These are phyloP conservation scores for Yamadazyma friedrichii DNA, from an alignment of 1,139 yeast species.

Conservation along the genomic window DNA sequence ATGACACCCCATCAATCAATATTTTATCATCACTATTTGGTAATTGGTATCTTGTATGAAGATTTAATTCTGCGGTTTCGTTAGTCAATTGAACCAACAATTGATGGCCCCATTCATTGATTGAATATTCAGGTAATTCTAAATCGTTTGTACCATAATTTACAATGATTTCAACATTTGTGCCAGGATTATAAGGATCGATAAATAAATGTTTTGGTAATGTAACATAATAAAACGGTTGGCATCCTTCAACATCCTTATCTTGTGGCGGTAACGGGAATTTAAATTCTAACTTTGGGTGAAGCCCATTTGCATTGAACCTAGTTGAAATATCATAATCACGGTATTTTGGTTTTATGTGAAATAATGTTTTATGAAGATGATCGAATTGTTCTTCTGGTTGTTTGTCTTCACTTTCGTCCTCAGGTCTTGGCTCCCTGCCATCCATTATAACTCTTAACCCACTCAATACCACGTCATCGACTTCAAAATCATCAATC, in stretches of 20 bases:
- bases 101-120: conserved; percentile 44
- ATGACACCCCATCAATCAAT: conserved; percentile 23
- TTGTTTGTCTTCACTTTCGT: conserved; percentile 2
- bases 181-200: conserved; percentile 39
- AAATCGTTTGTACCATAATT: conserved; percentile 36
- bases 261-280: conserved; percentile 19
- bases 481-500: conserved; percentile 29
- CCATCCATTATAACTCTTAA: conserved; percentile 24
- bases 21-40: conserved; percentile 20
- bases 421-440: background rate
- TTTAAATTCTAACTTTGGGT: conserved; percentile 26
- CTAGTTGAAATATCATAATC: conserved; percentile 11
- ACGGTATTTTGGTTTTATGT: conserved; percentile 44
- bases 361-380: conserved; percentile 40
- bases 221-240: conserved; percentile 32
- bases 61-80: conserved; percentile 21
- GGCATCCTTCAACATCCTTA: conserved; percentile 30
- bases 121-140: conserved; percentile 43
- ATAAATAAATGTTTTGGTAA: conserved; percentile 37
- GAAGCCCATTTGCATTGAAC: conserved; percentile 34
- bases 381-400: conserved; percentile 6
- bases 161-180: conserved; percentile 22
- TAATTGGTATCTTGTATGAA: conserved; percentile 41
- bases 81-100: conserved; percentile 28
- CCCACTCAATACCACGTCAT: conserved; percentile 38